These are phyloP conservation scores for Pyropia yezoensis DNA, from an alignment of 23 red algal genomes.

Conservation along the genomic window DNA sequence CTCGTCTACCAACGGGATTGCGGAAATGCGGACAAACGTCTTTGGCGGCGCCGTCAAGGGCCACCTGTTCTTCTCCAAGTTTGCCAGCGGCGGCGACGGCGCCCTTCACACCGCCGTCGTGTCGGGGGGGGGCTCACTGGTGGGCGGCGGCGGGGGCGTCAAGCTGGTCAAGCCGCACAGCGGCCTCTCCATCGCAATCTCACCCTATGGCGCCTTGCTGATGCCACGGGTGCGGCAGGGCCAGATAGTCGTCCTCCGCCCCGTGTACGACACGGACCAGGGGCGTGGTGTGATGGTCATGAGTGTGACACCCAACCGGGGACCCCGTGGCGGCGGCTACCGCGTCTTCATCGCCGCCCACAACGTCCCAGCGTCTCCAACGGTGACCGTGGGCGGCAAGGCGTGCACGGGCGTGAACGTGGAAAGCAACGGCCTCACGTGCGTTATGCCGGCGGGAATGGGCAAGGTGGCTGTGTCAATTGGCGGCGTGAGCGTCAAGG, in stretches of 20 bases:
- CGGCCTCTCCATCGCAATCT: slow-evolving; percentile 8
- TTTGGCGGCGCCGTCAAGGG: slow-evolving; percentile 23
- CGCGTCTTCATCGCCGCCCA: slow-evolving; percentile 40
- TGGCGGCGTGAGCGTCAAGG: slow-evolving; percentile 1
- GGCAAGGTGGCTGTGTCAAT: slow-evolving; percentile 43
- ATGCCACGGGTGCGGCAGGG: slow-evolving; percentile 34
- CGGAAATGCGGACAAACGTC: slow-evolving; percentile 26
- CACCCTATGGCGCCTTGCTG: slow-evolving; percentile 22
- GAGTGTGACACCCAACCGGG: slow-evolving; percentile 53
- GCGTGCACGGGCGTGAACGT: slow-evolving; percentile 16
- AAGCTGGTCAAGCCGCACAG: slow-evolving; percentile 13
- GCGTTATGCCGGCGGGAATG: slow-evolving; percentile 28
- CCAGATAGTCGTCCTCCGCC: slow-evolving; percentile 18
- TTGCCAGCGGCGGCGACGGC: slow-evolving; percentile 15
- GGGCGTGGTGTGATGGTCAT: slow-evolving; percentile 31
- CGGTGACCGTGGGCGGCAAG: slow-evolving; percentile 39
- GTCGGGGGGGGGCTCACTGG: slow-evolving; percentile 4
- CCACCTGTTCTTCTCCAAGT: slow-evolving; percentile 39
- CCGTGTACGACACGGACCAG: slow-evolving; percentile 44
- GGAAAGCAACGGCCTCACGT: slow-evolving; percentile 30
- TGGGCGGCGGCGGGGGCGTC: slow-evolving; percentile 7
- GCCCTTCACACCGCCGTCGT: slow-evolving; percentile 14
- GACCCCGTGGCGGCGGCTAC: slow-evolving; percentile 46
- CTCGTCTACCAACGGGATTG: slow-evolving; percentile 19
- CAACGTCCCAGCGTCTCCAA: slow-evolving; percentile 33